Conservation (phyloP, 2,329 filamentous ascomycete species). For the Rhytidhysteron rufulum region DNA sequence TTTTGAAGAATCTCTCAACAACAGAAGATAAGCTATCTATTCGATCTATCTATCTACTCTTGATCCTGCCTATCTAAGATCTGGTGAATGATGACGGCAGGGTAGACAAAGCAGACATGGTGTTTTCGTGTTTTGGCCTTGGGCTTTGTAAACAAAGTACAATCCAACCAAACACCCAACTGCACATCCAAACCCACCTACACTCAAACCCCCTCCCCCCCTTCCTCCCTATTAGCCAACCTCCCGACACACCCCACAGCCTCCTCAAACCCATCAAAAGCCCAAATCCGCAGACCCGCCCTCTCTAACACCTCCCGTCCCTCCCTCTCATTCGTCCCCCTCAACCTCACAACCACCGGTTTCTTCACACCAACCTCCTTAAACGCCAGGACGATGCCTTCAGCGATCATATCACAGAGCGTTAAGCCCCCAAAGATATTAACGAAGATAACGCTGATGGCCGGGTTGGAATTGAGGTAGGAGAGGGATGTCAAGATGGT, state of each 20-base stretch:
- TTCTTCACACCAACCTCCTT: slow-evolving; percentile 59
- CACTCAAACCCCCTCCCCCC: neutral
- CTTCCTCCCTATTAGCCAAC: no score
- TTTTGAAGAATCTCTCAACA: neutral
- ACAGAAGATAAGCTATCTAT: no score
- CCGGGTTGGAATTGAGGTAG: slow-evolving; percentile 65
- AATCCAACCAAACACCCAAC: no score
- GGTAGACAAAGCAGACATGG: no score
- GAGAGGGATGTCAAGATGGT: slow-evolving; percentile 77
- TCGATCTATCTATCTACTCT: no score
- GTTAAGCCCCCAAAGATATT: slow-evolving; percentile 71
- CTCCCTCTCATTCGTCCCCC: slow-evolving; percentile 69
- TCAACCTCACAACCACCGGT: slow-evolving; percentile 72
- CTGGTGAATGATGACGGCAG: no score
- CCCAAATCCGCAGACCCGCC: slow-evolving; percentile 64
- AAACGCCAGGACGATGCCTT: slow-evolving; percentile 70
- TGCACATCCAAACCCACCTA: neutral
- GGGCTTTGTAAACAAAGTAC: no score
- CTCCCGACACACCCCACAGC: slow-evolving; percentile 44
- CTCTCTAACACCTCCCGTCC: slow-evolving; percentile 67
- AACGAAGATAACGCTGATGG: slow-evolving; percentile 69
- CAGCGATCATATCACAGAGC: slow-evolving; percentile 76
- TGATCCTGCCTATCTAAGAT: no score
- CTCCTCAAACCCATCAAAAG: slow-evolving; percentile 72
- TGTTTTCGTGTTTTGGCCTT: no score